These are phyloP conservation scores for Pontederia crassipes DNA, from an alignment of 176 grass and related monocot species.

Conservation along the genomic window DNA sequence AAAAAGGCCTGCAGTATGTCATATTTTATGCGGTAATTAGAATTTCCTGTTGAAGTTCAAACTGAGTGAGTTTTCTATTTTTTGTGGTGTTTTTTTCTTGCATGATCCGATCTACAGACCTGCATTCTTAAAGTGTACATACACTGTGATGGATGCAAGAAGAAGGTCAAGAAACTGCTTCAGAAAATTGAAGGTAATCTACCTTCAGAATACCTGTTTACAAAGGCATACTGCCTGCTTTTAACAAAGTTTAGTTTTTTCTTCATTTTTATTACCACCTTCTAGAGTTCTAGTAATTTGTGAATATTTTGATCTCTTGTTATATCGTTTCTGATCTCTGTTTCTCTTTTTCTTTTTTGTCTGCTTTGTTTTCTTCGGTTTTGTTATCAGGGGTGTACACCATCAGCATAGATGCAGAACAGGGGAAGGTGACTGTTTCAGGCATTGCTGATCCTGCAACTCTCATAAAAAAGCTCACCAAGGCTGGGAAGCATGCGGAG, in stretches of 20 bases:
- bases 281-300: not conserved
- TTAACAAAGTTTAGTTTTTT: not conserved
- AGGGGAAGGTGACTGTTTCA: constrained; percentile 73
- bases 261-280: not conserved
- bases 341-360: not conserved
- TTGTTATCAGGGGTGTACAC: constrained; percentile 65
- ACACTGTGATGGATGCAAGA: constrained; percentile 91
- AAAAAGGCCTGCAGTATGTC: no score
- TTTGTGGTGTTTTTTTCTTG: not conserved
- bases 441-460: constrained; percentile 69
- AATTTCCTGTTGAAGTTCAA: no score
- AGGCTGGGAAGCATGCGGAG: constrained; percentile 70
- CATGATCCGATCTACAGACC: constrained; percentile 28
- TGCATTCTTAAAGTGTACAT: constrained; percentile 80
- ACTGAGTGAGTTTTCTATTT: not conserved
- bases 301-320: constrained; percentile 11
- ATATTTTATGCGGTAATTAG: no score
- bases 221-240: not conserved
- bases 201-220: not conserved
- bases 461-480: constrained; percentile 83
- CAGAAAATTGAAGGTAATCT: constrained; percentile 69
- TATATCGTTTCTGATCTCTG: not conserved
- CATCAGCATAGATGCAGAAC: constrained; percentile 46
- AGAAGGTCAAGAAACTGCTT: constrained; percentile 95
- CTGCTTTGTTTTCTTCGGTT: not conserved